A percentile compares a stretch with the other conserved stretches of the same genome.
phyloP scores from a whole-genome alignment of 352 stramenopile genomes.

The Globisporangium abappressorium region DNA sequence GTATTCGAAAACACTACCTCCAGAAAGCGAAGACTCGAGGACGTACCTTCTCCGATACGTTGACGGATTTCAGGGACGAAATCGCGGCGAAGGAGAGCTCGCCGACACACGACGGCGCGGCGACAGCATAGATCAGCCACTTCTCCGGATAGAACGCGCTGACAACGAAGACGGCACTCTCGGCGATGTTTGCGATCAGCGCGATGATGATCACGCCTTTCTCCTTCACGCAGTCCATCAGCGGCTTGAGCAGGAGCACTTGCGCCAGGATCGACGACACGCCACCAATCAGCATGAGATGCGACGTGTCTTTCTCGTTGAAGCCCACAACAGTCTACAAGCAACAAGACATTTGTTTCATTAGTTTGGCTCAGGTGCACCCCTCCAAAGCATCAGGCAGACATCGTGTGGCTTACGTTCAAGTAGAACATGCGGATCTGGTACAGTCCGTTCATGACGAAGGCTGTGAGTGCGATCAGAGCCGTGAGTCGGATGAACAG shows the following conservation, averaged over 20 bases:
- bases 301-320: conserved; percentile 58
- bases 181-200: conserved; percentile 37
- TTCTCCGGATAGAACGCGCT: conserved; percentile 55
- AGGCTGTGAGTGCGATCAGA: conserved; percentile 67
- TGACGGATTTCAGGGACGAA: conserved; percentile 60
- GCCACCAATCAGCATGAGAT: conserved; percentile 58
- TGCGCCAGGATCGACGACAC: conserved; percentile 58
- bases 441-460: conserved; percentile 52
- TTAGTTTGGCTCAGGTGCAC: neutral
- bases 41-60: conserved; percentile 49
- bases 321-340: conserved; percentile 60
- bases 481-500: conserved; percentile 63
- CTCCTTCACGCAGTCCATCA: conserved; percentile 56
- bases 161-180: conserved; percentile 35
- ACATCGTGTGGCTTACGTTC: conserved; percentile 34
- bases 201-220: conserved; percentile 68
- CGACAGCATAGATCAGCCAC: conserved; percentile 54
- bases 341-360: neutral
- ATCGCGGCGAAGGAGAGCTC: conserved; percentile 72
- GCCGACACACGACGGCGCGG: conserved; percentile 39
- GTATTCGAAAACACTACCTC: neutral
- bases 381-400: neutral
- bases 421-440: conserved; percentile 75
- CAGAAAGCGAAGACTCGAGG: neutral
- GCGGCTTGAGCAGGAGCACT: conserved; percentile 50